Evolutionary conservation across 805 yeast genomes (phyloP).

Genomic region (Starmerella scarabaei): DNA sequence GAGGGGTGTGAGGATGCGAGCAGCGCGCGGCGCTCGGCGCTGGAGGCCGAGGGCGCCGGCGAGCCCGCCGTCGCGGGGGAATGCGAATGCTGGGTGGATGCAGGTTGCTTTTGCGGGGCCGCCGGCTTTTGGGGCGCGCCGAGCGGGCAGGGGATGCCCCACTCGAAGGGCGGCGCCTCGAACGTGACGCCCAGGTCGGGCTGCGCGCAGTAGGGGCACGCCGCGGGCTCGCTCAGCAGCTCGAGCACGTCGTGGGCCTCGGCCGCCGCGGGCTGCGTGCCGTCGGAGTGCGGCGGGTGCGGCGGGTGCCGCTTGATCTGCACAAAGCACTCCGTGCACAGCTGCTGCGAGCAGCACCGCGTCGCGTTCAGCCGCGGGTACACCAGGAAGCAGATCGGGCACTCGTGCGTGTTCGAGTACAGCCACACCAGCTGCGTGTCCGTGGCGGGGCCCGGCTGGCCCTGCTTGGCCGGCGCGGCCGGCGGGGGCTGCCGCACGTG

Average conservation of each 20-base stretch:
- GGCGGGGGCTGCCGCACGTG: not conserved
- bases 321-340: slow-evolving; percentile 93
- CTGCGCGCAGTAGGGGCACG: slow-evolving; percentile 89
- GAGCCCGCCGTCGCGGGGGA: not conserved
- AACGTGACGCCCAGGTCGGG: slow-evolving; percentile 75
- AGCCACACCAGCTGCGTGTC: slow-evolving; percentile 35
- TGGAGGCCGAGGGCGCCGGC: not conserved
- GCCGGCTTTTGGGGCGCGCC: not conserved
- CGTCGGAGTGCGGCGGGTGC: slow-evolving; percentile 65
- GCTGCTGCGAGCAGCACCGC: slow-evolving; percentile 83
- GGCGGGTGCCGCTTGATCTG: slow-evolving; percentile 87
- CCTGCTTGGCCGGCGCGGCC: slow-evolving; percentile 4
- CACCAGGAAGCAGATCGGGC: slow-evolving; percentile 87
- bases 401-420: slow-evolving; percentile 61
- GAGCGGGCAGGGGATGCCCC: slow-evolving; percentile 24
- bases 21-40: slow-evolving; percentile 4
- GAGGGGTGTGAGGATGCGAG: slow-evolving; percentile 40
- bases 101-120: not conserved
- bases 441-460: slow-evolving; percentile 14
- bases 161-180: slow-evolving; percentile 50
- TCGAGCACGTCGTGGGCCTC: slow-evolving; percentile 25
- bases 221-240: slow-evolving; percentile 73
- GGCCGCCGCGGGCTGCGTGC: slow-evolving; percentile 36
- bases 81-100: not conserved
- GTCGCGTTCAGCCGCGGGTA: slow-evolving; percentile 72